Percentiles rank a stretch among this genome's conserved stretches.
Conservation (phyloP, 805 yeast species). For the Schizosaccharomyces cryophilus region DNA sequence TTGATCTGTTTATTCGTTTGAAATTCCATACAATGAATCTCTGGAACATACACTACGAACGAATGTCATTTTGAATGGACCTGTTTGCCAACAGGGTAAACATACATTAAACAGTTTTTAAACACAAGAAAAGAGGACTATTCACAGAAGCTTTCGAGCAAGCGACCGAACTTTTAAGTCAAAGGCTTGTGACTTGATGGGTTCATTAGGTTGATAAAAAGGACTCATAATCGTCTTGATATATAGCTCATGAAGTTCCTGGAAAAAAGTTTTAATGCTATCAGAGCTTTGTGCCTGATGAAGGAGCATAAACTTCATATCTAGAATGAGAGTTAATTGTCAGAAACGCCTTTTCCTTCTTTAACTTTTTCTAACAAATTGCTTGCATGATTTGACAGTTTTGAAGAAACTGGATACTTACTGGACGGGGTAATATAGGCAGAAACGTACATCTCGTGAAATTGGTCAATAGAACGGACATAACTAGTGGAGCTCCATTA, state of each 20-base stretch:
- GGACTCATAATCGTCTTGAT: constrained; percentile 70
- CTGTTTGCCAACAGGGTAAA: no score
- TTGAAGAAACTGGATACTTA: constrained; percentile 5
- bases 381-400: no score
- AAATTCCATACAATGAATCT: no score
- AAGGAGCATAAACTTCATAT: constrained; percentile 50
- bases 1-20: no score
- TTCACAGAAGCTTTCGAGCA: constrained; percentile 51
- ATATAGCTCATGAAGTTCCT: constrained; percentile 67
- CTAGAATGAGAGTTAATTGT: constrained; percentile 4
- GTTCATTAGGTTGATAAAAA: constrained; percentile 53
- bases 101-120: no score
- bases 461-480: constrained; percentile 59
- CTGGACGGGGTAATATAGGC: constrained; percentile 73
- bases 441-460: constrained; percentile 59
- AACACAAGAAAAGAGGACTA: not conserved
- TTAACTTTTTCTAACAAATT: no score
- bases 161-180: constrained; percentile 46
- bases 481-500: constrained; percentile 14
- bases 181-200: constrained; percentile 48
- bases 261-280: constrained; percentile 56
- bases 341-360: not conserved
- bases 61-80: no score
- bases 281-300: constrained; percentile 46
- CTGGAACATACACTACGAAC: no score